Evolutionary conservation across 2,329 filamentous ascomycete species (phyloP).

Genomic region (Drechmeria coniospora): DNA sequence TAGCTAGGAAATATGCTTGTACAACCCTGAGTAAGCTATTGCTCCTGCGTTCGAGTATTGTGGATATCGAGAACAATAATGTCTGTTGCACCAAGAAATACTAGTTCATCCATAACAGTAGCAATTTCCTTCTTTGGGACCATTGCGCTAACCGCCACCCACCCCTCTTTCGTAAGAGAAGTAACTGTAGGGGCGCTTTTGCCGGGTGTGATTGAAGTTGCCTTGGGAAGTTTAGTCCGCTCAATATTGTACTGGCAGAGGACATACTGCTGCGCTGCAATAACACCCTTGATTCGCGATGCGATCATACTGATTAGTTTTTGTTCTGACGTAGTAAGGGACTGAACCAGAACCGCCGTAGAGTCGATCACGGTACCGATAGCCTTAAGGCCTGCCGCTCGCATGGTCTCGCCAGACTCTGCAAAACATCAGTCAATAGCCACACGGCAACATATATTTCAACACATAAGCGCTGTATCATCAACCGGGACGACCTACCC

Average conservation of each 20-base stretch:
- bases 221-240: constrained; percentile 48
- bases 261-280: constrained; percentile 85
- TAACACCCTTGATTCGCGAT: constrained; percentile 79
- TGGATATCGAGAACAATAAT: constrained; percentile 76
- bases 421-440: constrained; percentile 6
- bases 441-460: too few species aligned
- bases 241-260: constrained; percentile 94
- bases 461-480: neutral
- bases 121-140: constrained; percentile 79
- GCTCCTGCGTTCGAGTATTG: constrained; percentile 65
- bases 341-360: constrained; percentile 83
- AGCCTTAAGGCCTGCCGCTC: constrained; percentile 79
- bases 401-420: constrained; percentile 99
- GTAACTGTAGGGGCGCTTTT: constrained; percentile 88
- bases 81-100: constrained; percentile 62
- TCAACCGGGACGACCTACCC: constrained; percentile 40
- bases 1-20: too few species aligned
- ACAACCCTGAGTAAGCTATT: too few species aligned
- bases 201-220: constrained; percentile 71
- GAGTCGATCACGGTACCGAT: constrained; percentile 88
- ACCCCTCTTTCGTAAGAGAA: constrained; percentile 72
- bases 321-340: constrained; percentile 64
- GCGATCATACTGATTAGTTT: constrained; percentile 72
- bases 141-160: constrained; percentile 93
- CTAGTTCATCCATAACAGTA: constrained; percentile 72